Conservation (phyloP, 1,284 basidiomycete species). For the Apiotrichum akiyoshidainum region DNA sequence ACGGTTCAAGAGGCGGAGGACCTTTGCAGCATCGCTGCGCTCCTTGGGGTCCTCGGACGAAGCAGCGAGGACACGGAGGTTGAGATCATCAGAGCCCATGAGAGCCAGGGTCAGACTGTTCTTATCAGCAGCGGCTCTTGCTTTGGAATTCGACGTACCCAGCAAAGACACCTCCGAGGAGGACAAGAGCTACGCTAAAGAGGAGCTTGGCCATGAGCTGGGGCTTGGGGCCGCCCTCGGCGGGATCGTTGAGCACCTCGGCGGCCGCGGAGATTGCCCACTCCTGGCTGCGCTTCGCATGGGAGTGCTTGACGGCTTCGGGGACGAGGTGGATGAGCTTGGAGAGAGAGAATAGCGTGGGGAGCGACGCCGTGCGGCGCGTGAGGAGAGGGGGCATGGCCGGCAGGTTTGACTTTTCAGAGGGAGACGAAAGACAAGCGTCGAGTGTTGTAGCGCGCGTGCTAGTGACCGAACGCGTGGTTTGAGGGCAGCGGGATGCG, state of each 20-base stretch:
- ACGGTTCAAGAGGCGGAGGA: constrained; percentile 69
- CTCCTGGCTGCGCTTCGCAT: constrained; percentile 10
- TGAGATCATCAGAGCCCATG: constrained; percentile 92
- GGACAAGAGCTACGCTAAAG: constrained; percentile 64
- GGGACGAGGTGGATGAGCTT: constrained; percentile 38
- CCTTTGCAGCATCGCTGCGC: constrained; percentile 67
- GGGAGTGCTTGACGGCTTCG: not conserved
- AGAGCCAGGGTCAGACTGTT: constrained; percentile 73
- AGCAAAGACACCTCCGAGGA: constrained; percentile 78
- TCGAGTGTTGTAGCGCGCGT: not conserved
- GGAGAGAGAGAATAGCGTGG: constrained; percentile 39
- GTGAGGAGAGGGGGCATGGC: constrained; percentile 21
- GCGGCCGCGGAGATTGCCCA: not conserved
- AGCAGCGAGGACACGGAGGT: constrained; percentile 76
- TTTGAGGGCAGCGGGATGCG: too few relatives aligned
- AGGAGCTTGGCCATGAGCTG: constrained; percentile 65
- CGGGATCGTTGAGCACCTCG: constrained; percentile 12
- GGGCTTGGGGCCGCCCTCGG: constrained; percentile 42
- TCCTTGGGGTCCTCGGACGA: constrained; percentile 72
- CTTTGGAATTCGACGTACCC: constrained; percentile 58
- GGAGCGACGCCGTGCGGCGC: constrained; percentile 19
- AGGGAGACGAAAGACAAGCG: too few relatives aligned
- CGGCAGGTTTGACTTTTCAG: not conserved
- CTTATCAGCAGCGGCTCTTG: not conserved
- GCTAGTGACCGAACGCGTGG: not conserved